phyloP scores from a whole-genome alignment of 2,329 filamentous ascomycete species.

The Leptographium galeiforme region DNA sequence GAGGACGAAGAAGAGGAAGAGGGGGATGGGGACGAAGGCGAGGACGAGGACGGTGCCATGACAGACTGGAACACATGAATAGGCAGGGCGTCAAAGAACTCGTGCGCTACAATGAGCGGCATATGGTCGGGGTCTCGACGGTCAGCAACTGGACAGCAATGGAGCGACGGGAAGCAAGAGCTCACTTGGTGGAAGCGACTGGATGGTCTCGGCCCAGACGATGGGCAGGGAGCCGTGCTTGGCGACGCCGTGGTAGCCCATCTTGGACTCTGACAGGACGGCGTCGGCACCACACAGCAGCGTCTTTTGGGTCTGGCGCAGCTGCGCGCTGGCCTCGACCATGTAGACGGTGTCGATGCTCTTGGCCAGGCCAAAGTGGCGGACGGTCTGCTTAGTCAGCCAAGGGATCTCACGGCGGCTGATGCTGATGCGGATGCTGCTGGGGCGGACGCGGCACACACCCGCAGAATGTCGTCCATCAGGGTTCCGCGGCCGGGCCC shows the following conservation, averaged over 20 bases:
- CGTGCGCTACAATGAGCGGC: constrained; percentile 90
- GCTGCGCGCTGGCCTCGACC: constrained; percentile 77
- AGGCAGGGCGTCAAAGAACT: constrained; percentile 96
- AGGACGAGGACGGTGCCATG: constrained; percentile 16
- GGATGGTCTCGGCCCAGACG: constrained; percentile 81
- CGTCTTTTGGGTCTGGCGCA: constrained; percentile 65
- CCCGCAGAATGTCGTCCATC: constrained; percentile 91
- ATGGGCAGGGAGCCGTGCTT: constrained; percentile 66
- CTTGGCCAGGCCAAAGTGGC: constrained; percentile 63
- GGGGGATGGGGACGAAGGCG: not conserved
- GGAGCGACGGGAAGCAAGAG: not conserved
- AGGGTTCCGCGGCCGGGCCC: constrained; percentile 88
- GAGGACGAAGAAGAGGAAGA: too few relatives aligned
- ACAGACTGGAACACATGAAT: constrained; percentile 90
- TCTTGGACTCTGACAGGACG: constrained; percentile 53
- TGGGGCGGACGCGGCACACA: constrained; percentile 27
- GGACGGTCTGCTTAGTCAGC: constrained; percentile 44
- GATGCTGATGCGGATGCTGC: too few relatives aligned
- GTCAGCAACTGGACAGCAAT: not conserved
- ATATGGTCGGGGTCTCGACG: constrained; percentile 49
- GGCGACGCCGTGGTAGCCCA: constrained; percentile 60
- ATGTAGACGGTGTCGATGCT: constrained; percentile 82
- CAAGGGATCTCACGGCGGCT: too few relatives aligned
- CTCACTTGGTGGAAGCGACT: constrained; percentile 60
- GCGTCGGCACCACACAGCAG: constrained; percentile 65